A percentile compares a stretch with the other conserved stretches of the same genome.
Conservation (phyloP, 2,329 filamentous ascomycete species). For the Trichoderma breve region DNA sequence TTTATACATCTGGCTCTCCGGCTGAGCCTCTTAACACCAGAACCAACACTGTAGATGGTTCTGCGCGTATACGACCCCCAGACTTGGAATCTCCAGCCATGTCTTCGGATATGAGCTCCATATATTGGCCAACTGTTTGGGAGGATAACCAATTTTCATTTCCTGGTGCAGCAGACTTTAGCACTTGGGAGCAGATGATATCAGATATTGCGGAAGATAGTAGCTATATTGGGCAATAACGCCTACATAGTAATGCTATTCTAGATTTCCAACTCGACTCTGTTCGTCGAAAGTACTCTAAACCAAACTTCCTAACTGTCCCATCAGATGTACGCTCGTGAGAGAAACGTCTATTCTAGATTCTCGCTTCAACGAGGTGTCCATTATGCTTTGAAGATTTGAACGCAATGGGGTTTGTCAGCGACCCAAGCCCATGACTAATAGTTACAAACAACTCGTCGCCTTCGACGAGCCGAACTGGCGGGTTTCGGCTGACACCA, state of each 20-base stretch:
- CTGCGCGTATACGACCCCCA: background rate
- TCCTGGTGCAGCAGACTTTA: constrained; percentile 4
- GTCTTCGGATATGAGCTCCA: constrained; percentile 6
- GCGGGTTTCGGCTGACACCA: constrained; percentile 2
- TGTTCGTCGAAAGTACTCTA: background rate
- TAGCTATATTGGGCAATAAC: background rate
- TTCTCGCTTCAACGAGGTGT: background rate
- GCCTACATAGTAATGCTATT: background rate
- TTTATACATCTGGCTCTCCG: background rate
- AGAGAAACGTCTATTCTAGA: background rate
- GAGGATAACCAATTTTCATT: constrained; percentile 5
- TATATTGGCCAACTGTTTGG: constrained; percentile 14
- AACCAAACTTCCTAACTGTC: background rate
- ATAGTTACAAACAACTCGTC: constrained; percentile 8
- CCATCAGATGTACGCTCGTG: background rate
- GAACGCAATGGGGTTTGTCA: background rate
- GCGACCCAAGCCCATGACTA: constrained; percentile 1
- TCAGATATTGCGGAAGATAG: constrained; percentile 6
- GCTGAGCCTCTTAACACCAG: background rate
- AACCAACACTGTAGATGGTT: background rate
- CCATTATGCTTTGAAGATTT: background rate
- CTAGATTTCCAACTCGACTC: background rate
- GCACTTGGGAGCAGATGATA: constrained; percentile 12
- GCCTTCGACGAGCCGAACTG: background rate
- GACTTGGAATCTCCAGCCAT: constrained; percentile 7